phyloP scores from a whole-genome alignment of 192 early-diverging fungal species.

The Chytriomyces sp. region DNA sequence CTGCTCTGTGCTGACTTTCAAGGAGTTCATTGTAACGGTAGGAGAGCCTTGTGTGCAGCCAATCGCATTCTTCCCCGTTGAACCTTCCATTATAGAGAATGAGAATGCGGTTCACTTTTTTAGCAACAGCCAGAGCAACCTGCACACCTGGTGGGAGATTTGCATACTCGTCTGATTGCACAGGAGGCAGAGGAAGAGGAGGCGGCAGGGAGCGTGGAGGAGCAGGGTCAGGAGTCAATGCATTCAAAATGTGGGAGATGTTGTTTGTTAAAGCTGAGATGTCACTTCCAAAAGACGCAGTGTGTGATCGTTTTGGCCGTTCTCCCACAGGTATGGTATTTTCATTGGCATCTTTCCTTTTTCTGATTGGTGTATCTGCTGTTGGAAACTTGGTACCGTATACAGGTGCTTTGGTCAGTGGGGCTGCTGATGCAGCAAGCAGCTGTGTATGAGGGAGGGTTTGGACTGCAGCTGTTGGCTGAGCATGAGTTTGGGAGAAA shows the following conservation, averaged over 20 bases:
- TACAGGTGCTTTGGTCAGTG: too few species aligned
- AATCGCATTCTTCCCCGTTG: not conserved
- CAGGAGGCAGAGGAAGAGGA: not conserved
- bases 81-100: not conserved
- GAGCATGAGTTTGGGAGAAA: too few species aligned
- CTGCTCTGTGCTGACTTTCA: too few species aligned
- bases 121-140: not conserved
- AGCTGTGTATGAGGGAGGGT: too few species aligned
- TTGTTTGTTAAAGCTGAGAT: not conserved
- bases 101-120: not conserved
- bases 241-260: not conserved
- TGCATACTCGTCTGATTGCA: too few species aligned
- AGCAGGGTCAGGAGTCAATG: not conserved
- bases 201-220: not conserved
- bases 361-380: too few species aligned
- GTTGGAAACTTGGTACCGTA: too few species aligned
- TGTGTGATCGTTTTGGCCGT: slow-evolving; percentile 3
- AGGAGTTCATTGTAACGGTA: too few species aligned
- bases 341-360: too few species aligned
- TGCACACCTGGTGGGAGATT: not conserved
- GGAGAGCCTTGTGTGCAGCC: not conserved
- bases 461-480: too few species aligned
- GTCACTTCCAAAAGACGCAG: not conserved
- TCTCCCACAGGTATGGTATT: too few species aligned
- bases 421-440: too few species aligned